Base-by-base conservation (phyloP, 768 basidiomycete genomes). In the Trametes cinnabarina region DNA sequence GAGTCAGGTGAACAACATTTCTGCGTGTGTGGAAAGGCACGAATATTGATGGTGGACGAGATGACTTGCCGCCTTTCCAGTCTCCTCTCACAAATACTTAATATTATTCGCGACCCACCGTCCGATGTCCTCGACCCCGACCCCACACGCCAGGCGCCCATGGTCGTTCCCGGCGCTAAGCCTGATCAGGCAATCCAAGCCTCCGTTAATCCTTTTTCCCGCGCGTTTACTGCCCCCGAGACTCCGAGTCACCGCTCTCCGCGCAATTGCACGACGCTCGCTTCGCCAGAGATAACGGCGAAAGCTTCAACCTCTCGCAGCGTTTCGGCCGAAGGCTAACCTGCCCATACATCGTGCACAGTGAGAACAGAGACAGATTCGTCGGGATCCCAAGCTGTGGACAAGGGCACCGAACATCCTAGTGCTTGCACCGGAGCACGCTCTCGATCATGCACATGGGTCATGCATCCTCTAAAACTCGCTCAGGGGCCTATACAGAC, bases 1-100 rank as follows among this genome's bases (percentile, higher is more conserved):
- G 54, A 55, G 54, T 55, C 54, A 55, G 54, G 35, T 55, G 54
- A 44, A 40, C 54, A 47, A 15, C 37, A 39, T 39, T 55, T 55
- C 54, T 47, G 44, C 46, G 40, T 35, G 19, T 28, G 39, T 32
- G n/a, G 44, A 41, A 8, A 35, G 44, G 35, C 15, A 47, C 26
- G 11, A 35, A 17, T 25, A 32, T 17, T 35, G 54, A 47, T 43
- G 19, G 15, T 20, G 19, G 4, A 7, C 44, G 22, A 32, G n/a
- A 11, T n/a, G 39, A n/a, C n/a, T 41, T n/a, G n/a, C n/a, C n/a
- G 9, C 42, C n/a, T n/a, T n/a, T n/a, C 23, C 42, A 23, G 42
- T 20, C 34, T 7, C 34, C 14, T 7, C 34, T 34, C 34, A 14
- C 34, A 14, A 34, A 34, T 34, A 7, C 34, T 34, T 7, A 7